Evolutionary conservation across 208 protist species (phyloP), one percentile per base, ranked within the genome.

Genomic region (Leishmania amazonensis): DNA sequence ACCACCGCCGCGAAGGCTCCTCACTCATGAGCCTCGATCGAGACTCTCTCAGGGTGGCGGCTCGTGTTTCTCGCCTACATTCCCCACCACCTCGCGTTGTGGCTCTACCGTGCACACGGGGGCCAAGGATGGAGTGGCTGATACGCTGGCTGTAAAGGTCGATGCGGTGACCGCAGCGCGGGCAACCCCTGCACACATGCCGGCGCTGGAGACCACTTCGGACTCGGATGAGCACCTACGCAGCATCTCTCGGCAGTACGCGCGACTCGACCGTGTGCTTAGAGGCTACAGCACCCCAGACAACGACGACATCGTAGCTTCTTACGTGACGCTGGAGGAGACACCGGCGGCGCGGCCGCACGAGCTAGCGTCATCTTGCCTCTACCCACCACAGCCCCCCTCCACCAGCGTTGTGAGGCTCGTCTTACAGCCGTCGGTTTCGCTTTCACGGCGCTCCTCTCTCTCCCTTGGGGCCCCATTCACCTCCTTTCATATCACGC

Each of bases 161-260:
- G n/a, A 76, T 40, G 73, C 73, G 3, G 47, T 35, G 2, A n/a
- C 31, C 19, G 21, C 53, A 28, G 47, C 28, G 15, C 13, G 19
- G 8, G 35, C 31, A 40, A 24, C 51, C 6, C 51, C 19, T 5
- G n/a, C 47, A 45, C 2, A 5, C 51, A 42, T n/a, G 21, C n/a
- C 73, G 31, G 35, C 2, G 19, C n/a, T 62, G 17, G 28, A 31
- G 5, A 11, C 19, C 17, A 13, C 53, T 11, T 13, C n/a, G 1
- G 31, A 17, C 28, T 40, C 8, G 5, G n/a, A 62, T 42, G 73
- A 45, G 8, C 35, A 28, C 51, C 13, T 15, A 51, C 35, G 7
- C 58, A 40, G 6, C 60, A 79, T 79, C 60, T 38, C 75, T 6
- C 60, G 31, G 51, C 76, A 60, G 2, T 80, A 80, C 42, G 76